These are phyloP conservation scores for Holtermanniella nyarrowii DNA, from an alignment of 768 basidiomycete genomes.

Conservation along the genomic window DNA sequence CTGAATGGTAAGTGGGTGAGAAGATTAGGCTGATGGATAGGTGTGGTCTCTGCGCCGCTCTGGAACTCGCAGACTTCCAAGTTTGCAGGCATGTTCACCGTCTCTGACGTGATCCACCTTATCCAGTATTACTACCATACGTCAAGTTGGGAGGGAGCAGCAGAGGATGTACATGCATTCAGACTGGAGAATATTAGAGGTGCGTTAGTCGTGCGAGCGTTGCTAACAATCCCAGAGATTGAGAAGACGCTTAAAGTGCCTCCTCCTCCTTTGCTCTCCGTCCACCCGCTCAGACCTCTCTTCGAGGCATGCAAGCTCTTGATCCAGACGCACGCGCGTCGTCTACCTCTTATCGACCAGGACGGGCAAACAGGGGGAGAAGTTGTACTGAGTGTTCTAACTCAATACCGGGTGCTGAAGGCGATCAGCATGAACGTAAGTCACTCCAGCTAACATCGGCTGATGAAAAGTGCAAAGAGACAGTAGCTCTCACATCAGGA, in stretches of 20 bases:
- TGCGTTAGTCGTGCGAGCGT: slow-evolving; percentile 39
- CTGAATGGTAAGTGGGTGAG: slow-evolving; percentile 47
- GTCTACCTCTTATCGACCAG: slow-evolving; percentile 82
- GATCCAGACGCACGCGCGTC: slow-evolving; percentile 88
- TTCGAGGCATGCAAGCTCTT: slow-evolving; percentile 82
- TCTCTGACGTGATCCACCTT: slow-evolving; percentile 97
- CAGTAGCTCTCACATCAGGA: slow-evolving; percentile 63
- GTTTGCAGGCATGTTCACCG: slow-evolving; percentile 95
- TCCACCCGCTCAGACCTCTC: slow-evolving; percentile 76
- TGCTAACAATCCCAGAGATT: slow-evolving; percentile 55
- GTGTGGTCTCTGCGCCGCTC: slow-evolving; percentile 92
- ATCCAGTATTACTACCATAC: slow-evolving; percentile 97
- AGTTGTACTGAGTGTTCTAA: slow-evolving; percentile 88
- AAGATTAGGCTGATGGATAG: slow-evolving; percentile 43
- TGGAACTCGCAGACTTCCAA: slow-evolving; percentile 91
- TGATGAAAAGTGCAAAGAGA: slow-evolving; percentile 64
- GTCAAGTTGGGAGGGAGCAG: slow-evolving; percentile 68
- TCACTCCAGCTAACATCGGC: slow-evolving; percentile 3
- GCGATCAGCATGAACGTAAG: slow-evolving; percentile 93
- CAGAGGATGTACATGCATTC: slow-evolving; percentile 84
- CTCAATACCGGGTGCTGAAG: slow-evolving; percentile 95
- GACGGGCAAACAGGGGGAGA: slow-evolving; percentile 92
- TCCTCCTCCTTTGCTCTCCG: slow-evolving; percentile 76
- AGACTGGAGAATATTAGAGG: slow-evolving; percentile 80
- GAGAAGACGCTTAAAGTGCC: slow-evolving; percentile 85